Evolutionary conservation across 1,284 basidiomycete species (phyloP).

Genomic region (Sporisorium graminicola): DNA sequence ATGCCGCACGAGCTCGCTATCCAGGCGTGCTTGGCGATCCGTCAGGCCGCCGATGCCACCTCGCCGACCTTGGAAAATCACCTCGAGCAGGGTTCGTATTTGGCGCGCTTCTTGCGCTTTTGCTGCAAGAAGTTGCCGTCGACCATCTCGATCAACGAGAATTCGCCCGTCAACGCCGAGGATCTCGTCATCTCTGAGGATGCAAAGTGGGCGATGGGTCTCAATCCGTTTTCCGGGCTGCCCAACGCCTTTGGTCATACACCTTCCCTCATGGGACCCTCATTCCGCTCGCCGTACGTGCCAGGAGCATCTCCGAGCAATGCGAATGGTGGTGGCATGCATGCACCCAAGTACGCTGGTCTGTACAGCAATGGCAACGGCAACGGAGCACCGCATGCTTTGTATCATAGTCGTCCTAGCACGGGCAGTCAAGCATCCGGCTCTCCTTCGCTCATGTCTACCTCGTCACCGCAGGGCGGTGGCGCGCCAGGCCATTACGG

Average conservation of each 20-base stretch:
- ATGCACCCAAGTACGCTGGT: slow-evolving; percentile 13
- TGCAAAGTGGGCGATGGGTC: slow-evolving; percentile 49
- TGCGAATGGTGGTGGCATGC: slow-evolving; percentile 7
- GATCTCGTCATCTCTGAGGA: slow-evolving; percentile 50
- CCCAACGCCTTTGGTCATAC: slow-evolving; percentile 19
- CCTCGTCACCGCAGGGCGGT: slow-evolving; percentile 23
- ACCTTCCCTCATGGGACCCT: neutral
- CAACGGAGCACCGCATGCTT: slow-evolving; percentile 16
- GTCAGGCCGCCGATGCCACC: slow-evolving; percentile 49
- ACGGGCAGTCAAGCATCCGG: slow-evolving; percentile 29
- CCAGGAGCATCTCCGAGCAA: slow-evolving; percentile 22
- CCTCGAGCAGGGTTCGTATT: slow-evolving; percentile 48
- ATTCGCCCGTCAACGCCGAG: slow-evolving; percentile 51
- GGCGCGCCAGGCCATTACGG: slow-evolving; percentile 13
- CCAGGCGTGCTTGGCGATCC: slow-evolving; percentile 42
- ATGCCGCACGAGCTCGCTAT: slow-evolving; percentile 52
- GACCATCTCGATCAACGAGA: slow-evolving; percentile 55
- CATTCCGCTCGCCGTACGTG: slow-evolving; percentile 26
- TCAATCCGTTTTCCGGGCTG: slow-evolving; percentile 39
- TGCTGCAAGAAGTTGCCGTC: slow-evolving; percentile 55
- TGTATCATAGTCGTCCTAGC: slow-evolving; percentile 28
- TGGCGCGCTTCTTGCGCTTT: slow-evolving; percentile 50
- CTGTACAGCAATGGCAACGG: slow-evolving; percentile 19
- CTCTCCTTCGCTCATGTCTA: slow-evolving; percentile 36
- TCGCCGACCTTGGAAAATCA: slow-evolving; percentile 46